These are phyloP conservation scores for Pyrrhoderma noxium DNA, from an alignment of 1,284 basidiomycete species.

Conservation along the genomic window DNA sequence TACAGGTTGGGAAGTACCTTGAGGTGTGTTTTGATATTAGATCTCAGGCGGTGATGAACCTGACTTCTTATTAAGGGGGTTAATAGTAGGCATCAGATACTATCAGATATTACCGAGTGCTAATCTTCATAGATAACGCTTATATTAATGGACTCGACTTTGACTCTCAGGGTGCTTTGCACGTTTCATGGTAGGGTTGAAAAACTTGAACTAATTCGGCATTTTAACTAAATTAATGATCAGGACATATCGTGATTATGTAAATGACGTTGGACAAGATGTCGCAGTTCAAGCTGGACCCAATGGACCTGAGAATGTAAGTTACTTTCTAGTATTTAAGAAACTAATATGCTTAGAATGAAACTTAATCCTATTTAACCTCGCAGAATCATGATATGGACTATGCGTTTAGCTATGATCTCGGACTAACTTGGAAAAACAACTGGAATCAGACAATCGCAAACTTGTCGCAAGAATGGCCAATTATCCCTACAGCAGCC, in stretches of 20 bases:
- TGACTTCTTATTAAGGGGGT: constrained; percentile 27
- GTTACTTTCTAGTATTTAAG: constrained; percentile 7
- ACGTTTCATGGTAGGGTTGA: constrained; percentile 36
- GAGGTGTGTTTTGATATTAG: constrained; percentile 23
- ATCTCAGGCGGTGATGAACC: neutral
- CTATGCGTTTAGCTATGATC: constrained; percentile 31
- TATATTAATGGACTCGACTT: constrained; percentile 42
- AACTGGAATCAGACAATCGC: constrained; percentile 34
- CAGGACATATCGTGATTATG: constrained; percentile 40
- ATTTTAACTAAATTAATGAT: neutral
- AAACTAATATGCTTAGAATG: neutral
- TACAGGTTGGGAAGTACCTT: constrained; percentile 31
- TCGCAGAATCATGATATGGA: constrained; percentile 37
- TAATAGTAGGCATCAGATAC: constrained; percentile 25
- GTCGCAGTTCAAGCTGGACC: constrained; percentile 39
- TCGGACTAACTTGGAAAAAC: constrained; percentile 32
- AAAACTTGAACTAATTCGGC: neutral
- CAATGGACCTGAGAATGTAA: constrained; percentile 39
- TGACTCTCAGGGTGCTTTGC: constrained; percentile 28
- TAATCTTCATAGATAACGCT: constrained; percentile 29
- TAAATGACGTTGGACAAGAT: constrained; percentile 34
- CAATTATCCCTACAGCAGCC: constrained; percentile 32
- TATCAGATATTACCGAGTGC: neutral
- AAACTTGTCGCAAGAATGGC: constrained; percentile 23
- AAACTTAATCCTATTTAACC: neutral